Evolutionary conservation across 495 filamentous ascomycete species (phyloP).

Genomic region (Talaromyces proteolyticus): DNA sequence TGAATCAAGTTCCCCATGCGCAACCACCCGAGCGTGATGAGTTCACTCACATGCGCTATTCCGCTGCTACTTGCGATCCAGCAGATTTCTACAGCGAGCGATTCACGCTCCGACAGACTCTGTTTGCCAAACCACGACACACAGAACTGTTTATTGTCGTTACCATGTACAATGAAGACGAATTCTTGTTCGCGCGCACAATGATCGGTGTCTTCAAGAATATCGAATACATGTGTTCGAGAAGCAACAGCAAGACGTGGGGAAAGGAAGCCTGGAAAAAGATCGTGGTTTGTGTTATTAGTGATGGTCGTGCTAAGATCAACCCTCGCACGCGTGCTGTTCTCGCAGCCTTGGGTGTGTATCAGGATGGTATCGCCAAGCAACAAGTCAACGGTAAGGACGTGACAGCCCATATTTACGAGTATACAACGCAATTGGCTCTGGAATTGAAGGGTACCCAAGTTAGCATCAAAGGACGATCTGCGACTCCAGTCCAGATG

Average conservation of each 20-base stretch:
- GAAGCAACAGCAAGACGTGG: slow-evolving; percentile 92
- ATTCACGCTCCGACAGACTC: slow-evolving; percentile 88
- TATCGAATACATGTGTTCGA: slow-evolving; percentile 91
- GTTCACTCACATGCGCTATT: slow-evolving; percentile 98
- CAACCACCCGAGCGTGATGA: slow-evolving; percentile 81
- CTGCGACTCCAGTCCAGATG: slow-evolving; percentile 84
- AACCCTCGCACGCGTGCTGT: slow-evolving; percentile 87
- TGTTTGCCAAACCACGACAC: slow-evolving; percentile 88
- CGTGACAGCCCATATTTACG: slow-evolving; percentile 97
- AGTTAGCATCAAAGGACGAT: slow-evolving; percentile 69
- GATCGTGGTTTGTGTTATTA: slow-evolving; percentile 97
- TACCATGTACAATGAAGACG: slow-evolving; percentile 99
- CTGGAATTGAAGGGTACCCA: slow-evolving; percentile 84
- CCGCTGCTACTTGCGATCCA: slow-evolving; percentile 94
- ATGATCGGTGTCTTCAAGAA: slow-evolving; percentile 99
- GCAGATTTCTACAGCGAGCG: slow-evolving; percentile 78
- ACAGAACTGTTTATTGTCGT: slow-evolving; percentile 97
- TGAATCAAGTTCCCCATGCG: slow-evolving; percentile 80
- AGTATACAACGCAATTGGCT: slow-evolving; percentile 93
- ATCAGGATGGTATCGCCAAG: slow-evolving; percentile 98
- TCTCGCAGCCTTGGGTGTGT: slow-evolving; percentile 88
- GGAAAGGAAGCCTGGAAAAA: slow-evolving; percentile 99
- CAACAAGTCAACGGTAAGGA: slow-evolving; percentile 96
- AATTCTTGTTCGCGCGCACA: slow-evolving; percentile 91
- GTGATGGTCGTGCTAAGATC: slow-evolving; percentile 97